Percentiles rank a stretch among this genome's conserved stretches.
Conservation (phyloP, 2,329 filamentous ascomycete species). For the Xylaria sp. region DNA sequence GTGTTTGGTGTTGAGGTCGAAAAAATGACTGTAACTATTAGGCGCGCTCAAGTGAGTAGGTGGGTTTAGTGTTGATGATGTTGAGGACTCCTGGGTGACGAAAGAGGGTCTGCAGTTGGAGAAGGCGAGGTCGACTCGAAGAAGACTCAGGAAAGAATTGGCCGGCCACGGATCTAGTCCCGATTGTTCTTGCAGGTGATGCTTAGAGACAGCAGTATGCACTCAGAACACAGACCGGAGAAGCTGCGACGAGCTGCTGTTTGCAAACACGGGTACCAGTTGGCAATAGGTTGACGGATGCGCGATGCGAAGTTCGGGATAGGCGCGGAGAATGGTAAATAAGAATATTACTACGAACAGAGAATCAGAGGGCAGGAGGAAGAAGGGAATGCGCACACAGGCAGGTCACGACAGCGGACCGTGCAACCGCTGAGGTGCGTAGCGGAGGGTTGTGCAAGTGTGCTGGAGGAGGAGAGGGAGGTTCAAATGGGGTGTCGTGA, state of each 20-base stretch:
- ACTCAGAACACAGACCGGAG: conserved; percentile 26
- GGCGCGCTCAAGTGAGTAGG: conserved; percentile 10
- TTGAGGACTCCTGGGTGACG: conserved; percentile 38
- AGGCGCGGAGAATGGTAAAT: conserved; percentile 13
- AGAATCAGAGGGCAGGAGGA: conserved; percentile 40
- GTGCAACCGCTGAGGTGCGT: conserved; percentile 44
- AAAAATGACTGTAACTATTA: conserved; percentile 29
- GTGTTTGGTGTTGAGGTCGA: conserved; percentile 34
- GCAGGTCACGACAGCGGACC: conserved; percentile 44
- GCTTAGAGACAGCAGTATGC: conserved; percentile 12
- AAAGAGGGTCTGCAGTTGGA: conserved; percentile 51
- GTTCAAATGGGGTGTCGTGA: conserved; percentile 24
- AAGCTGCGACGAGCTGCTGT: conserved; percentile 18
- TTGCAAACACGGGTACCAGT: conserved; percentile 16
- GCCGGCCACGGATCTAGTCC: conserved; percentile 19
- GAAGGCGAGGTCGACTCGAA: conserved; percentile 41
- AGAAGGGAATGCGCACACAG: conserved; percentile 33
- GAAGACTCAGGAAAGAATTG: conserved; percentile 35
- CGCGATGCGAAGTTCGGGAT: conserved; percentile 20
- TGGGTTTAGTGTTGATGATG: background rate
- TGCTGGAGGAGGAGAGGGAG: conserved; percentile 36
- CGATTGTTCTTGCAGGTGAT: conserved; percentile 9
- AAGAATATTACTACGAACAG: conserved; percentile 40
- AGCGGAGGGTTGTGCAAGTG: conserved; percentile 38
- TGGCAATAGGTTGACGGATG: conserved; percentile 21